Conservation (phyloP, 108 stramenopile genomes). For the Chaetoceros tenuissimus region DNA sequence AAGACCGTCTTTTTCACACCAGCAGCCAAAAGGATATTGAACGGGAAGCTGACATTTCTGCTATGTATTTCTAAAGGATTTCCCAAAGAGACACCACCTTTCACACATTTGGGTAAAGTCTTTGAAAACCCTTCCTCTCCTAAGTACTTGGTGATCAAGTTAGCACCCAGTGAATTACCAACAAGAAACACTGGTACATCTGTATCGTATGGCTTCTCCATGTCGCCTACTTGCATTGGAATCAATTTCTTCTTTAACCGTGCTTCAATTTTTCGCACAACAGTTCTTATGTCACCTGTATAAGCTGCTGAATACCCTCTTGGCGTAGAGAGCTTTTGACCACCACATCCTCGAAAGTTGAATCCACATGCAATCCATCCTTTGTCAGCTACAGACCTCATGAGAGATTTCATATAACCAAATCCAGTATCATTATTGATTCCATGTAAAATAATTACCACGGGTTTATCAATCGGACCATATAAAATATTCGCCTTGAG, state of each 20-base stretch:
- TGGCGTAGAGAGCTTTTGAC: constrained; percentile 46
- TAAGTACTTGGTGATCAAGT: constrained; percentile 76
- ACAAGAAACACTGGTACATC: constrained; percentile 56
- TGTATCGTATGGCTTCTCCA: too few relatives aligned
- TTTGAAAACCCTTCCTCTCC: constrained; percentile 75
- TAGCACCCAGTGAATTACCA: constrained; percentile 74
- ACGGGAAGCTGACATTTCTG: constrained; percentile 39
- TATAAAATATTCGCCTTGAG: constrained; percentile 18
- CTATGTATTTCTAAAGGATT: constrained; percentile 66
- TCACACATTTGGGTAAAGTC: constrained; percentile 62
- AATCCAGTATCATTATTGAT: constrained; percentile 85
- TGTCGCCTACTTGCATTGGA: too few relatives aligned
- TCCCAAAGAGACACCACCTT: constrained; percentile 64
- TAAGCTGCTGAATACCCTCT: constrained; percentile 66
- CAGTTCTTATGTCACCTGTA: constrained; percentile 69
- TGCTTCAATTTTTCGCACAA: constrained; percentile 43
- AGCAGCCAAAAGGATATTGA: constrained; percentile 42
- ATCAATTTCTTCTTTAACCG: constrained; percentile 30
- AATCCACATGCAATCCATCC: constrained; percentile 75
- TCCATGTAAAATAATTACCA: constrained; percentile 71
- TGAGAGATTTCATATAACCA: constrained; percentile 74
- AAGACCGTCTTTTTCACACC: constrained; percentile 62
- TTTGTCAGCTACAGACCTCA: constrained; percentile 54
- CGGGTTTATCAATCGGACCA: constrained; percentile 42
- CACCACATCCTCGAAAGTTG: constrained; percentile 77